phyloP scores from a whole-genome alignment of 1,284 basidiomycete species.

The Golubevia sp. region DNA sequence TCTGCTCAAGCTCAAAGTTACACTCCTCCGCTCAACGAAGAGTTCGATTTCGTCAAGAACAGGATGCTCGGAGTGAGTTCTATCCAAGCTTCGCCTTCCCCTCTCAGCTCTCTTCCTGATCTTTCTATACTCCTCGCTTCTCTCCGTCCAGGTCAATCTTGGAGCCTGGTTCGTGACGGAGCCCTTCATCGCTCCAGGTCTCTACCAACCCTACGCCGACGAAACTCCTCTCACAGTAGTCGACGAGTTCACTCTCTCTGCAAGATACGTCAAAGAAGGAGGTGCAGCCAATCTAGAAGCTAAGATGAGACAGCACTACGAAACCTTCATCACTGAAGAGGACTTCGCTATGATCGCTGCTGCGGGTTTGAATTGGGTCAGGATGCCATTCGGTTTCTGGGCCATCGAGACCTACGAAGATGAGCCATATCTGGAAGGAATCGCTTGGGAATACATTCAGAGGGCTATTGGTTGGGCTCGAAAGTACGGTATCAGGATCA shows the following conservation, averaged over 20 bases:
- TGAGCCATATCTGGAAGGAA: slow-evolving; percentile 12
- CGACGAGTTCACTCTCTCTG: slow-evolving; percentile 14
- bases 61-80: slow-evolving; percentile 17
- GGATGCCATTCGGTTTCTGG: slow-evolving; percentile 18
- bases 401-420: slow-evolving; percentile 6
- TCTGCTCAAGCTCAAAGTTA: slow-evolving; percentile 37
- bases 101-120: too few species aligned
- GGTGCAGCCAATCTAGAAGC: not conserved
- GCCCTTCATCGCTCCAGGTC: slow-evolving; percentile 16
- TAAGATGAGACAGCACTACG: slow-evolving; percentile 11
- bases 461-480: slow-evolving; percentile 19
- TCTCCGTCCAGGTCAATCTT: too few species aligned
- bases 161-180: slow-evolving; percentile 22
- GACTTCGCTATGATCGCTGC: slow-evolving; percentile 19
- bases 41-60: slow-evolving; percentile 29
- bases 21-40: slow-evolving; percentile 30
- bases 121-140: too few species aligned
- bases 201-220: slow-evolving; percentile 9
- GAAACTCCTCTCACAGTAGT: slow-evolving; percentile 3
- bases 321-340: slow-evolving; percentile 23
- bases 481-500: slow-evolving; percentile 20
- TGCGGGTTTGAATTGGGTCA: slow-evolving; percentile 18
- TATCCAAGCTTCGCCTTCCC: too few species aligned
- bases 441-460: slow-evolving; percentile 20
- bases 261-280: slow-evolving; percentile 9